Conservation (phyloP, 441 rosid species). For the Jatropha multifida region DNA sequence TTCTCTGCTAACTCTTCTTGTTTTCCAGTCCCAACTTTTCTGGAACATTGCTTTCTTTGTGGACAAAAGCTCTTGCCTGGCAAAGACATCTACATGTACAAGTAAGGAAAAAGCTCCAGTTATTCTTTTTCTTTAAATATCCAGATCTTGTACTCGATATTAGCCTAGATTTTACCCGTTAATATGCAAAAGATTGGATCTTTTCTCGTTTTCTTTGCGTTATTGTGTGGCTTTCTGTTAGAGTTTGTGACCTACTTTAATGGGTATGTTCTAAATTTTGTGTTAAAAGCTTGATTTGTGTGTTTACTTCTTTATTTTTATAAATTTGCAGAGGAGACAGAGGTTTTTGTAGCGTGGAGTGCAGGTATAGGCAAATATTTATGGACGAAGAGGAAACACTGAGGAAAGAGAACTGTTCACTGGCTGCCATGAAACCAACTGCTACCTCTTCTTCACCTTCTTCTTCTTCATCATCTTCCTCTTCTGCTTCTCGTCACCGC, state of each 20-base stretch:
- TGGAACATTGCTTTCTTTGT: conserved; percentile 75
- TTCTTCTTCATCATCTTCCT: conserved; percentile 31
- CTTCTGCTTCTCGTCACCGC: conserved; percentile 40
- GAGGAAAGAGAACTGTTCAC: conserved; percentile 47
- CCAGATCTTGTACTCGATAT: neutral
- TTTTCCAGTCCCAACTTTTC: conserved; percentile 41
- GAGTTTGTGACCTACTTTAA: neutral
- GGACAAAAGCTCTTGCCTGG: conserved; percentile 54
- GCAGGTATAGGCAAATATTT: conserved; percentile 78
- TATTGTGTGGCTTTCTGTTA: no score
- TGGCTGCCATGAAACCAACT: conserved; percentile 38
- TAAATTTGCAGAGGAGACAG: conserved; percentile 61
- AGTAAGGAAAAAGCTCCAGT: conserved; percentile 40
- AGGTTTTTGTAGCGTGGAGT: conserved; percentile 85
- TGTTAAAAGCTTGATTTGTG: conserved; percentile 1
- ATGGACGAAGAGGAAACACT: conserved; percentile 73
- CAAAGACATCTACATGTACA: conserved; percentile 92
- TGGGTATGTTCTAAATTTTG: neutral
- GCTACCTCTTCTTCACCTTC: conserved; percentile 30
- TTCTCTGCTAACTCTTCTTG: neutral
- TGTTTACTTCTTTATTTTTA: neutral
- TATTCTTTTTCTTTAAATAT: neutral
- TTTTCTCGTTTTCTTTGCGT: no score
- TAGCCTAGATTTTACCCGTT: no score
- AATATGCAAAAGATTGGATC: no score